Percentiles rank a stretch among this genome's conserved stretches.
These are phyloP conservation scores for Solidago caesia DNA, from an alignment of 129 eudicot species.

Conservation along the genomic window DNA sequence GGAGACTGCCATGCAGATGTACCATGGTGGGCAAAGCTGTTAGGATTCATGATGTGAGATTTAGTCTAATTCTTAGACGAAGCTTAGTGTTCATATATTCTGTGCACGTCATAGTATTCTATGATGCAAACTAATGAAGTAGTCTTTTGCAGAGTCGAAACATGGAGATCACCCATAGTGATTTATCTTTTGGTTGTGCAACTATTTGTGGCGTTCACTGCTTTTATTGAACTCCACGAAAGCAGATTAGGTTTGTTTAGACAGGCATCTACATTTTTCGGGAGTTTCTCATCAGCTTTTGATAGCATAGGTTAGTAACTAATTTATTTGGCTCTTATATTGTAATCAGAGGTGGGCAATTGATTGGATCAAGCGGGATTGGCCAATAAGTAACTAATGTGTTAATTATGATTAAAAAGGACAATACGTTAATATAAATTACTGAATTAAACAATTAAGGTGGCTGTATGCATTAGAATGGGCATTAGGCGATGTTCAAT, in stretches of 20 bases:
- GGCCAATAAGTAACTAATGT: not conserved
- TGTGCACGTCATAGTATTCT: not conserved
- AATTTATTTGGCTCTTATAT: conserved; percentile 7
- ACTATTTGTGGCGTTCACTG: conserved; percentile 38
- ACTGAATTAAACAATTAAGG: not conserved
- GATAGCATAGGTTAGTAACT: conserved; percentile 43
- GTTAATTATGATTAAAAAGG: not conserved
- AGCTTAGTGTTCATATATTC: conserved; percentile 7
- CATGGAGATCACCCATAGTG: conserved; percentile 42
- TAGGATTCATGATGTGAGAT: conserved; percentile 49
- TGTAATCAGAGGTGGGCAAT: not conserved
- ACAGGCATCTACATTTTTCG: conserved; percentile 25
- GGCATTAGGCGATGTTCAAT: not conserved
- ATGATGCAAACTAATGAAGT: conserved; percentile 6
- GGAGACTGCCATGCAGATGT: conserved; percentile 30
- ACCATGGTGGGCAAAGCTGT: conserved; percentile 50
- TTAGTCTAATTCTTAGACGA: not conserved
- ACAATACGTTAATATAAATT: not conserved
- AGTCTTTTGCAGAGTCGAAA: conserved; percentile 40
- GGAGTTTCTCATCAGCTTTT: conserved; percentile 35
- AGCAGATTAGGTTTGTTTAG: conserved; percentile 36
- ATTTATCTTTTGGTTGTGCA: conserved; percentile 45
- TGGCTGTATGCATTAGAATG: not conserved
- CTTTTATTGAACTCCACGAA: conserved; percentile 44
- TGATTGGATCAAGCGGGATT: not conserved